Evolutionary conservation across 106 monocot species (phyloP).

Genomic region (Dendrobium nobile): DNA sequence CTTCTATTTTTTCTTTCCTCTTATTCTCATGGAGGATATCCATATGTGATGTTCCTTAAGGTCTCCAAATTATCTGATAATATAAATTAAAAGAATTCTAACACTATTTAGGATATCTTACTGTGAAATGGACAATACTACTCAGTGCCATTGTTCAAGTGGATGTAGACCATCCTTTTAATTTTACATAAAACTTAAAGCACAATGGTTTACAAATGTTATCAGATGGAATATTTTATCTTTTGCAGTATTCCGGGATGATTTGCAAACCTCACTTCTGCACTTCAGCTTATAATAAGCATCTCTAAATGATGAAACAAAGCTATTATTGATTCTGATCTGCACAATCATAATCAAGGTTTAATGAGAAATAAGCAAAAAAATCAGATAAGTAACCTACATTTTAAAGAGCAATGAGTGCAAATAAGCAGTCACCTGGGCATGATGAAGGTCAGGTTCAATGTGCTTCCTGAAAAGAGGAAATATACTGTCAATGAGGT

Average conservation of each 20-base stretch:
- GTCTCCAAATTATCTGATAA: neutral
- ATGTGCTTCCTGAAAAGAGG: constrained; percentile 96
- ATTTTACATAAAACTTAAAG: neutral
- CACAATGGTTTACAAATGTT: neutral
- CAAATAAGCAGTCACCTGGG: constrained; percentile 41
- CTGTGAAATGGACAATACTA: neutral
- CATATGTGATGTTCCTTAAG: neutral
- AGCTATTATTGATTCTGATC: constrained; percentile 99
- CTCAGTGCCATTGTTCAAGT: neutral
- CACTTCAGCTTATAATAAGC: constrained; percentile 96
- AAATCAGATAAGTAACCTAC: neutral
- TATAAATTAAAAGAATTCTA: neutral
- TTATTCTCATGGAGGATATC: neutral
- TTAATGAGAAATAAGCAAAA: constrained; percentile 7
- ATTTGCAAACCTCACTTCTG: constrained; percentile 68
- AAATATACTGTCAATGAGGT: constrained; percentile 96
- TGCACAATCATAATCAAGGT: constrained; percentile 17
- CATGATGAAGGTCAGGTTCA: constrained; percentile 97
- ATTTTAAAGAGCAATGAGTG: neutral
- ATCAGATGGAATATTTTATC: neutral
- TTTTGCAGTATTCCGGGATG: neutral
- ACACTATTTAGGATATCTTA: neutral
- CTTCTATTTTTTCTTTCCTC: neutral
- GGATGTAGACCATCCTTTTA: neutral
- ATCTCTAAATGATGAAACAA: constrained; percentile 94